Conservation (phyloP, 1,139 yeast genomes). For the Debaryomyces subglobosus region DNA sequence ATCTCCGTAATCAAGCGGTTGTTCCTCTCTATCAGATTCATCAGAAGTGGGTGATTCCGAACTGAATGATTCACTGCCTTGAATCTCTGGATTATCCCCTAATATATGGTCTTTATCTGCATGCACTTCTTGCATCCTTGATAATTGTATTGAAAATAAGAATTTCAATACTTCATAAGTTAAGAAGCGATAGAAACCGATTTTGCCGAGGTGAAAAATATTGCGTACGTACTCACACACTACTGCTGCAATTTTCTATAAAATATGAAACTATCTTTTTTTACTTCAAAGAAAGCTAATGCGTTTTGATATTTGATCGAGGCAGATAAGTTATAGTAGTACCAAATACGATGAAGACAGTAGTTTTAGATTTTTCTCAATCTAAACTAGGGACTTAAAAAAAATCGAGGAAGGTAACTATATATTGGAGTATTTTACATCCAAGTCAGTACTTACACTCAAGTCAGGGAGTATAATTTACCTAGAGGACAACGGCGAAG, state of each 20-base stretch:
- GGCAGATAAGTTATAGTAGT: too few relatives aligned
- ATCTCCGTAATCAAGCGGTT: neutral
- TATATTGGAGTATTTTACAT: neutral
- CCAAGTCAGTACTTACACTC: too few relatives aligned
- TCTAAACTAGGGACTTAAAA: neutral
- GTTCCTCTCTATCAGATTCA: slow-evolving; percentile 1
- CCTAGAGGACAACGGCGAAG: neutral
- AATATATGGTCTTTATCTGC: neutral
- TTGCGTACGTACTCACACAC: neutral
- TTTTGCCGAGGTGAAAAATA: neutral
- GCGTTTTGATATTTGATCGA: too few relatives aligned
- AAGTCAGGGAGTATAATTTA: neutral
- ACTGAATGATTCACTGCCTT: neutral
- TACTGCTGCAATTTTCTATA: neutral
- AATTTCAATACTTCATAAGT: neutral
- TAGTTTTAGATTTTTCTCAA: neutral
- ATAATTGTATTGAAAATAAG: neutral
- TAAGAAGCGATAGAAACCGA: neutral
- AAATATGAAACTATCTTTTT: neutral
- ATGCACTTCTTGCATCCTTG: neutral
- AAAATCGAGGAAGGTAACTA: neutral
- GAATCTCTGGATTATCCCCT: neutral
- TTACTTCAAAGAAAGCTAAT: neutral
- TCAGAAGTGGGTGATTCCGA: slow-evolving; percentile 1
- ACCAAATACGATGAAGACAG: neutral